Evolutionary conservation across 2,329 filamentous ascomycete species (phyloP).

Genomic region (Curvularia sp.): DNA sequence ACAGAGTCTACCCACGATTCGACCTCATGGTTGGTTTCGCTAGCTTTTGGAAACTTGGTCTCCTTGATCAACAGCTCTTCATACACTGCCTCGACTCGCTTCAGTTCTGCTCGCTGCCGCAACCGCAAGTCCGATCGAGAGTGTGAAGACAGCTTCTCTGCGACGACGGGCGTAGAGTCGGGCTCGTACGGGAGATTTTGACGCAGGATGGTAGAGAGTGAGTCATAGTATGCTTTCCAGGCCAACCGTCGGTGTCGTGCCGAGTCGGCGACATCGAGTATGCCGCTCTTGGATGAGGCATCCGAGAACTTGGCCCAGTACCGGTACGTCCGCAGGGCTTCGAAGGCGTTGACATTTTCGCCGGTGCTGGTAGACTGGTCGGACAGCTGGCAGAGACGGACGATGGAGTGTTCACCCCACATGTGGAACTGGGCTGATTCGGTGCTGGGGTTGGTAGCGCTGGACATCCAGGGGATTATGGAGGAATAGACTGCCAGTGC

Average conservation of each 20-base stretch:
- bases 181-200: slow-evolving; percentile 66
- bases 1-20: slow-evolving; percentile 82
- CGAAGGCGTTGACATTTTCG: slow-evolving; percentile 35
- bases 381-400: slow-evolving; percentile 75
- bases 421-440: slow-evolving; percentile 67
- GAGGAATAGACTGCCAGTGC: slow-evolving; percentile 72
- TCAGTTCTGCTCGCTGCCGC: slow-evolving; percentile 75
- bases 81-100: slow-evolving; percentile 79
- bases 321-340: slow-evolving; percentile 59
- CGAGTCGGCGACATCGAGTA: slow-evolving; percentile 28
- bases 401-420: slow-evolving; percentile 81
- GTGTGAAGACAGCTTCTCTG: slow-evolving; percentile 35
- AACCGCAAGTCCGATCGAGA: slow-evolving; percentile 41
- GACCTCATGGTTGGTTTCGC: slow-evolving; percentile 77
- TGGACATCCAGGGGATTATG: slow-evolving; percentile 68
- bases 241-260: slow-evolving; percentile 64
- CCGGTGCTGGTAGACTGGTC: slow-evolving; percentile 61
- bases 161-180: slow-evolving; percentile 48
- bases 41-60: slow-evolving; percentile 83
- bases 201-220: slow-evolving; percentile 78
- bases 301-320: slow-evolving; percentile 75
- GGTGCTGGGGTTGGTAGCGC: slow-evolving; percentile 60
- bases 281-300: slow-evolving; percentile 27
- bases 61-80: slow-evolving; percentile 80
- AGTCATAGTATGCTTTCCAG: slow-evolving; percentile 85